phyloP scores from a whole-genome alignment of 2,329 filamentous ascomycete genomes.

The Colletotrichum viniferum region DNA sequence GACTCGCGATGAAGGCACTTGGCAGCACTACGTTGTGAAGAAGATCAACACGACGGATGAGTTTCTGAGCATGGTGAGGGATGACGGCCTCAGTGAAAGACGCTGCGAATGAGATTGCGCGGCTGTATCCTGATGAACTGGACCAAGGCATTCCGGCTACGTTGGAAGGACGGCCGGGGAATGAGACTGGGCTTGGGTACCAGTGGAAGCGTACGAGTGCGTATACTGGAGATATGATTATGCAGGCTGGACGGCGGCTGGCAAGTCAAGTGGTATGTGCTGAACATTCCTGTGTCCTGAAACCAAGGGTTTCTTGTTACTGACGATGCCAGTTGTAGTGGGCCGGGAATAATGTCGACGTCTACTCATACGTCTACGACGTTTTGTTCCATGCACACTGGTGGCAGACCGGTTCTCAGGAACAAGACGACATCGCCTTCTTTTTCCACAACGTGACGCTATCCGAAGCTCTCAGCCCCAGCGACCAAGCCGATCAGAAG shows the following conservation, averaged over 20 bases:
- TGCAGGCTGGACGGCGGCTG: not conserved
- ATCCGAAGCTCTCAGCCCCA: not conserved
- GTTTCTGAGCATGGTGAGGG: too few species aligned
- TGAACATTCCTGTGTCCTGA: not conserved
- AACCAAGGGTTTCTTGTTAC: not conserved
- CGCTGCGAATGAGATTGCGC: too few species aligned
- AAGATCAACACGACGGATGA: too few species aligned
- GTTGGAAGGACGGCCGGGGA: not conserved
- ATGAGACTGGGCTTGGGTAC: not conserved
- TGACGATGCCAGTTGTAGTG: not conserved
- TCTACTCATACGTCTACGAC: not conserved
- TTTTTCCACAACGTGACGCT: not conserved
- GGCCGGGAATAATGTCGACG: not conserved
- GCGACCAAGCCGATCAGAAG: not conserved
- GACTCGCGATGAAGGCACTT: too few species aligned
- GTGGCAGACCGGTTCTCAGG: not conserved
- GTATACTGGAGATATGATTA: not conserved
- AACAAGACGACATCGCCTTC: not conserved
- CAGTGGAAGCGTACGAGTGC: not conserved
- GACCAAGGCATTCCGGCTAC: not conserved
- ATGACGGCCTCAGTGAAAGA: fast-evolving
- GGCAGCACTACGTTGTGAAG: too few species aligned
- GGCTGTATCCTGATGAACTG: not conserved
- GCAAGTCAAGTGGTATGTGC: not conserved
- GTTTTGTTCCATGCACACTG: not conserved